These are phyloP conservation scores for Entophlyctis luteolus DNA, from an alignment of 192 early-diverging fungal species.

Conservation along the genomic window DNA sequence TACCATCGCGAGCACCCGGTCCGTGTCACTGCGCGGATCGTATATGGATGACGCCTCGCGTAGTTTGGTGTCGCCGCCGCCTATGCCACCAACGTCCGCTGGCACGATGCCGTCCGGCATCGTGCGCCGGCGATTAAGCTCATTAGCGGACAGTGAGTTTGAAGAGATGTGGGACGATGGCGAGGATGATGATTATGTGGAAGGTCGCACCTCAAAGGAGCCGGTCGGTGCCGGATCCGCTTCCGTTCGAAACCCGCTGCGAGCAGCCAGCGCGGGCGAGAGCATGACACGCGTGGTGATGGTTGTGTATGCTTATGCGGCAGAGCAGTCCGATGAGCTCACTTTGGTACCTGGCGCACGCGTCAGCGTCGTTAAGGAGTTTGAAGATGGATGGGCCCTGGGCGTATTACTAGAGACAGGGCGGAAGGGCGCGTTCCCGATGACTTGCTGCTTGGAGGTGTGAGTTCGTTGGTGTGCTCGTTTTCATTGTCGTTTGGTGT, in stretches of 20 bases:
- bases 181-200: background rate
- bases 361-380: conserved; percentile 27
- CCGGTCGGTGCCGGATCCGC: too few species aligned
- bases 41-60: too few species aligned
- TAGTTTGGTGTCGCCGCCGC: too few species aligned
- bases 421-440: background rate
- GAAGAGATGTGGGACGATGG: background rate
- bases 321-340: conserved; percentile 34
- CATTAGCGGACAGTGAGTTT: background rate
- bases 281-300: background rate
- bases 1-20: background rate
- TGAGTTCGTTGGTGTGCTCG: too few species aligned
- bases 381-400: conserved; percentile 43
- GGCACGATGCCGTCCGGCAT: too few species aligned
- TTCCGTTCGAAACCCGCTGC: too few species aligned
- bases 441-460: background rate
- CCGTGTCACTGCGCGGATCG: background rate
- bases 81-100: too few species aligned
- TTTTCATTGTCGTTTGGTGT: too few species aligned
- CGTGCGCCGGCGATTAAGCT: too few species aligned
- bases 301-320: conserved; percentile 30
- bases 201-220: too few species aligned
- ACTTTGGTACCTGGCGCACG: conserved; percentile 17
- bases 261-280: too few species aligned
- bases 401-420: background rate